These are phyloP conservation scores for Arabidopsis suecica DNA, from an alignment of 345 rosid genomes.

Conservation along the genomic window DNA sequence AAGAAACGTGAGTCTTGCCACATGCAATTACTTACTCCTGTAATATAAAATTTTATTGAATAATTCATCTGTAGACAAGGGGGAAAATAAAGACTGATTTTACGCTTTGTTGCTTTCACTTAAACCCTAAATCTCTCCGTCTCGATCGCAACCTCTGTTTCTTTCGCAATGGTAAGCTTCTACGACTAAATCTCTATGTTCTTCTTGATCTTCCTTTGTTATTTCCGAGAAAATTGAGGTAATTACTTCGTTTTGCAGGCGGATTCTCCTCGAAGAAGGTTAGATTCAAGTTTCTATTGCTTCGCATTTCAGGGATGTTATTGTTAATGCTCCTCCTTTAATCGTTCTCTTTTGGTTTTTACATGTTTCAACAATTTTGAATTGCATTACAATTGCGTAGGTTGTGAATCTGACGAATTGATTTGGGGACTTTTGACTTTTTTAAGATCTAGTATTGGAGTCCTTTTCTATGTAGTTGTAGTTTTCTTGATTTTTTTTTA, in stretches of 20 bases:
- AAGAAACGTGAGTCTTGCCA: conserved; percentile 30
- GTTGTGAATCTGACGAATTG: conserved; percentile 23
- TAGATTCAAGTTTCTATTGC: conserved; percentile 31
- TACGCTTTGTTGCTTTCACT: conserved; percentile 25
- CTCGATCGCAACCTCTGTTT: conserved; percentile 25
- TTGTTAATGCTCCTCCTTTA: not conserved
- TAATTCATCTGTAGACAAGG: conserved; percentile 20
- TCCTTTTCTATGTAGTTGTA: not conserved
- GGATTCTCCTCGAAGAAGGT: conserved; percentile 76
- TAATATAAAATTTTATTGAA: conserved; percentile 11
- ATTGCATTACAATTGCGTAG: conserved; percentile 15
- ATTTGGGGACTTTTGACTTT: conserved; percentile 17
- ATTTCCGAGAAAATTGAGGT: not conserved
- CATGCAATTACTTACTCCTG: not conserved
- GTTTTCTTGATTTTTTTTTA: not conserved
- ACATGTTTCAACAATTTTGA: conserved; percentile 11
- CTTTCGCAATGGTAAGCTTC: conserved; percentile 41
- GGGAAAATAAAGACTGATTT: conserved; percentile 15
- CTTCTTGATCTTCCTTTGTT: conserved; percentile 14
- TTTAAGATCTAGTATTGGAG: conserved; percentile 2
- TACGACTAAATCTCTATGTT: not conserved
- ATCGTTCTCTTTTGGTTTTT: not conserved
- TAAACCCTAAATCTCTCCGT: conserved; percentile 41
- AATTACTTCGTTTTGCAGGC: conserved; percentile 51
- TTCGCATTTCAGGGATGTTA: not conserved